A percentile compares a stretch with the other conserved stretches of the same genome.
phyloP scores from a whole-genome alignment of 768 basidiomycete genomes.

The Pleurotus sapidus region DNA sequence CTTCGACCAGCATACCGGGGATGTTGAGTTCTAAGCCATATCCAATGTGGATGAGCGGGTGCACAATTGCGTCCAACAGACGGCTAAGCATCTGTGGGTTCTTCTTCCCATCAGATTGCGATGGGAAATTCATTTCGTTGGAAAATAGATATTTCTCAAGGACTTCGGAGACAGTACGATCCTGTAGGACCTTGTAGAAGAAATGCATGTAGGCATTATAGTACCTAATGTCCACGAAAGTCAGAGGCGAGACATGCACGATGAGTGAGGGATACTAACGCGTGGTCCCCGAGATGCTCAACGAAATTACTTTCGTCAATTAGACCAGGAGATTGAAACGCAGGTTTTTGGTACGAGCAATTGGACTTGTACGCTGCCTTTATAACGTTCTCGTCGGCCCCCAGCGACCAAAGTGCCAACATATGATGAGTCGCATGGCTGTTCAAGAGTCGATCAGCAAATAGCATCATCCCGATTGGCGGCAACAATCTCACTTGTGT shows the following conservation, averaged over 20 bases:
- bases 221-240: conserved; percentile 35
- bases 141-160: conserved; percentile 69
- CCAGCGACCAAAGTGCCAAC: conserved; percentile 59
- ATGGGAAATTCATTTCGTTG: conserved; percentile 40
- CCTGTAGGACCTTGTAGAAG: conserved; percentile 41
- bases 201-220: conserved; percentile 56
- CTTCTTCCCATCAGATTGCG: conserved; percentile 17
- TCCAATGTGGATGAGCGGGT: conserved; percentile 59
- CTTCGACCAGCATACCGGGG: conserved; percentile 52
- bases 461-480: conserved; percentile 23
- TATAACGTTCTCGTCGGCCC: conserved; percentile 41
- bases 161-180: conserved; percentile 36
- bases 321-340: conserved; percentile 38
- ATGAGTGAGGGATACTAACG: conserved; percentile 27
- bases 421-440: conserved; percentile 57
- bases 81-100: conserved; percentile 42
- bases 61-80: conserved; percentile 48
- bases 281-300: conserved; percentile 55
- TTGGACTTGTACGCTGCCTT: conserved; percentile 36
- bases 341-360: conserved; percentile 30
- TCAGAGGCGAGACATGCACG: not conserved
- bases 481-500: conserved; percentile 28
- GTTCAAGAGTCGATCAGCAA: conserved; percentile 16
- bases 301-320: conserved; percentile 48
- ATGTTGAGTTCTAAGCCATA: conserved; percentile 59